These are phyloP conservation scores for Neonectria faginata DNA, from an alignment of 2,329 filamentous ascomycete species.

Conservation along the genomic window DNA sequence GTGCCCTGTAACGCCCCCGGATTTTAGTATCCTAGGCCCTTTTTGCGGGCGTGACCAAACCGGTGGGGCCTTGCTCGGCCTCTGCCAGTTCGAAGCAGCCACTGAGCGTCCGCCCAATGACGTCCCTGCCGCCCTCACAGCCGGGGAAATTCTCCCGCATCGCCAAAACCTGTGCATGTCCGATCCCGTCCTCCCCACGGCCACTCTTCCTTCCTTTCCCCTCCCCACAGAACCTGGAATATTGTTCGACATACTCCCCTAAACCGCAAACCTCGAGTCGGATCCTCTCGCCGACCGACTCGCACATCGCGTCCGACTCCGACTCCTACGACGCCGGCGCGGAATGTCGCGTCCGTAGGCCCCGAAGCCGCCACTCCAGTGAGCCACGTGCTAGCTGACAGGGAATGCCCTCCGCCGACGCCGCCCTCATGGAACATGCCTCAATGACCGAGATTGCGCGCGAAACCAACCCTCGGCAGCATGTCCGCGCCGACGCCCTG, in stretches of 20 bases:
- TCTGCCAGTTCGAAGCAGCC: slow-evolving; percentile 24
- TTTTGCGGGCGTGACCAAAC: slow-evolving; percentile 41
- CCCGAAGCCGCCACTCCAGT: slow-evolving; percentile 29
- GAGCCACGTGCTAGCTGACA: slow-evolving; percentile 41
- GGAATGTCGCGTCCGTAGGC: slow-evolving; percentile 44
- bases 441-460: slow-evolving; percentile 65
- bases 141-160: slow-evolving; percentile 47
- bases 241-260: neutral
- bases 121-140: slow-evolving; percentile 43
- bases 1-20: slow-evolving; percentile 25
- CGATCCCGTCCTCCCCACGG: slow-evolving; percentile 17
- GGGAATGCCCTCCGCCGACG: slow-evolving; percentile 68
- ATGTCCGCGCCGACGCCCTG: slow-evolving; percentile 38
- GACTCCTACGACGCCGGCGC: slow-evolving; percentile 30
- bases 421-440: slow-evolving; percentile 67
- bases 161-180: slow-evolving; percentile 38
- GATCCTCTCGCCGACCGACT: neutral
- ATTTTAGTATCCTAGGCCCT: slow-evolving; percentile 21
- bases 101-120: slow-evolving; percentile 45
- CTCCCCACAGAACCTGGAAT: too few relatives aligned
- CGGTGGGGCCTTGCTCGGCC: slow-evolving; percentile 24
- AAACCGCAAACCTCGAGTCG: neutral
- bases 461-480: slow-evolving; percentile 48
- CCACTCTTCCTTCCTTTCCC: slow-evolving; percentile 5
- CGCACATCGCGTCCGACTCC: slow-evolving; percentile 31